Base-by-base conservation (phyloP, 2,329 filamentous ascomycete species). In the Grosmannia huntii region DNA sequence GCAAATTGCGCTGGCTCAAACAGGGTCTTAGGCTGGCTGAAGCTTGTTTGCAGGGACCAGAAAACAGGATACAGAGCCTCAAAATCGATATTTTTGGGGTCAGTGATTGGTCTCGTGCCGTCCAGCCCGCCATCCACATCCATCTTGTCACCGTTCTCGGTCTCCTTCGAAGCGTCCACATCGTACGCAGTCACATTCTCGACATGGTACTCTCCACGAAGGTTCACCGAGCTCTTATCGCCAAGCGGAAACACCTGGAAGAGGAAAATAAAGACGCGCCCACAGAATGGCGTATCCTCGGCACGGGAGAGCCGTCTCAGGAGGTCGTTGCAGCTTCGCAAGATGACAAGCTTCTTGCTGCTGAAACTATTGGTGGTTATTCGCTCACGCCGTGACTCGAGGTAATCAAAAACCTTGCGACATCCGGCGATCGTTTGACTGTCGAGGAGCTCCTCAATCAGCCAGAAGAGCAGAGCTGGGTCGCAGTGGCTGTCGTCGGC, bases 221-320 rank as follows among this genome's bases (percentile, higher is more conserved):
- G 78, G 67, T 99, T 99, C 55, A 99, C 94, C 0, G 94, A 96
- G 69, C 94, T 97, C 69, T 92, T 94, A 71, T 99, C 95, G 36
- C 92, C 92, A 0, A 99, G 77, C 1, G 94, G 94, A 67, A 99
- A 97, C 70, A 90, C 95, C 70, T 99, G 94, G 71, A 97, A 99
- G 68, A 99, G 83, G 71, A 96, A 99, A 63, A 99, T 96, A 71
- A 97, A 97, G 28, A 99, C 94, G 46, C 94, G 83, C 19, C 94
- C 94, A 67, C 94, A 99, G 69, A 99, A 99, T 0, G 95, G 90
- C 0, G 94, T 95, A 70, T 99, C 94, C 69, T 97, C 91, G 4
- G 94, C 92, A 59, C 94, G 83, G n/a, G 94, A 97, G 2, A 99
- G 78, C 52, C 94, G 82, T 41, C 92, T 85, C n/a, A 99, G 77